These are phyloP conservation scores for Diaporthe sp. DNA, from an alignment of 2,329 filamentous ascomycete genomes.

Conservation along the genomic window DNA sequence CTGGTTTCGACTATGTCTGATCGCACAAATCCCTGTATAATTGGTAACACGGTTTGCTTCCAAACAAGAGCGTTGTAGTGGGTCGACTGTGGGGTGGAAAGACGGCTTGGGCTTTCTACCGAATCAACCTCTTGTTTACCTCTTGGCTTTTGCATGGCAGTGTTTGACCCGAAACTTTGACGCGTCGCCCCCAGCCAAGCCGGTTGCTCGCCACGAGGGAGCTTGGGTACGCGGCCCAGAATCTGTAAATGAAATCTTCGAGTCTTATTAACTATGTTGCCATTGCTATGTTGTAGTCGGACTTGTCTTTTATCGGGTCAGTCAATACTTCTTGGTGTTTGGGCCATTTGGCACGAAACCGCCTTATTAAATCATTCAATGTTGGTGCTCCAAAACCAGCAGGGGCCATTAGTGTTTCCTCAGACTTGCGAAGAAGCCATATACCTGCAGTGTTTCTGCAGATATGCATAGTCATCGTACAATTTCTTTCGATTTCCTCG, in stretches of 20 bases:
- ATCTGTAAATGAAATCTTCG: neutral
- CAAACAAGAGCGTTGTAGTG: neutral
- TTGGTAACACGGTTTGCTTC: neutral
- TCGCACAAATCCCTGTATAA: neutral
- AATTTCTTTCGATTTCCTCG: neutral
- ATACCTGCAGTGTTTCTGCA: neutral
- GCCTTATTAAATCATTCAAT: neutral
- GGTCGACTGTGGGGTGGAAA: neutral
- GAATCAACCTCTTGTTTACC: neutral
- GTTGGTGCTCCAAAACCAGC: neutral
- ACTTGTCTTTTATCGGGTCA: too few relatives aligned
- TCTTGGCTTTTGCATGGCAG: conserved; percentile 15
- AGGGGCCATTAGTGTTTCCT: neutral
- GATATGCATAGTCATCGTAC: neutral
- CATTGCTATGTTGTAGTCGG: neutral
- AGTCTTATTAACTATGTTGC: too few relatives aligned
- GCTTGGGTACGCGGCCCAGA: neutral
- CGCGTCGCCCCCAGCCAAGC: conserved; percentile 8
- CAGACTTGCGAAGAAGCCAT: too few relatives aligned
- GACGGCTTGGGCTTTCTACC: neutral
- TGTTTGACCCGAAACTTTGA: conserved; percentile 10
- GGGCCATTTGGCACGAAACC: neutral
- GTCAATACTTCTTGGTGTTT: neutral
- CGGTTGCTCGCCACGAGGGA: neutral
- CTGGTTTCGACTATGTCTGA: conserved; percentile 2